These are phyloP conservation scores for Isatis tinctoria DNA, from an alignment of 345 rosid genomes.

Conservation along the genomic window DNA sequence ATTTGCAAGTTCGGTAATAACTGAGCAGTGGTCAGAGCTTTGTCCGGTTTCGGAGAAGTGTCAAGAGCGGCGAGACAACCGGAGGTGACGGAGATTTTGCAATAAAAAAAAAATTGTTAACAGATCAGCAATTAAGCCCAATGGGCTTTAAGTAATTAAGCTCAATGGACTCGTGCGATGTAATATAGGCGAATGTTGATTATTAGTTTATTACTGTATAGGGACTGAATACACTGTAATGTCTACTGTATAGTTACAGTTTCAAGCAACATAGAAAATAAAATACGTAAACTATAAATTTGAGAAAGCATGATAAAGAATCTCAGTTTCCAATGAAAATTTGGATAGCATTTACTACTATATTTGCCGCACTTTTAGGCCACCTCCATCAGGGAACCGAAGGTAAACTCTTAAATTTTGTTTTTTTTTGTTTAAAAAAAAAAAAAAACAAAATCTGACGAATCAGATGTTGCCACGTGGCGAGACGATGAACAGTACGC, in stretches of 20 bases:
- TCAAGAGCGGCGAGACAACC: neutral
- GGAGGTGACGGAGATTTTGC: conserved; percentile 5
- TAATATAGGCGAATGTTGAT: neutral
- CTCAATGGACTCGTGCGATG: neutral
- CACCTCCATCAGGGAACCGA: too few relatives aligned
- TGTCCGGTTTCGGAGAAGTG: conserved; percentile 6
- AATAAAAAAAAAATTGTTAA: neutral
- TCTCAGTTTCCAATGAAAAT: conserved; percentile 14
- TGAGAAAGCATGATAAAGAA: neutral
- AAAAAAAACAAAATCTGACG: too few relatives aligned
- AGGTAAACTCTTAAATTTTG: too few relatives aligned
- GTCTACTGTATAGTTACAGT: neutral
- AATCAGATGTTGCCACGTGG: too few relatives aligned
- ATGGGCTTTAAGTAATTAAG: neutral
- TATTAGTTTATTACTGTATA: too few relatives aligned
- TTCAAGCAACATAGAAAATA: neutral
- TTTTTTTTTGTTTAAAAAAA: too few relatives aligned
- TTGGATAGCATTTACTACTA: conserved; percentile 2
- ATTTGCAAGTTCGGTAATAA: neutral
- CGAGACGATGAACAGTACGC: too few relatives aligned
- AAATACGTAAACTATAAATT: neutral
- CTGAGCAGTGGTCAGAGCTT: conserved; percentile 5
- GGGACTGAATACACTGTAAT: neutral
- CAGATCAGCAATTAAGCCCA: neutral
- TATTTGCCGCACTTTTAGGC: neutral